A percentile compares a stretch with the other conserved stretches of the same genome.
phyloP scores from a whole-genome alignment of 129 eudicot species.

The Rutidosis leptorrhynchoides region DNA sequence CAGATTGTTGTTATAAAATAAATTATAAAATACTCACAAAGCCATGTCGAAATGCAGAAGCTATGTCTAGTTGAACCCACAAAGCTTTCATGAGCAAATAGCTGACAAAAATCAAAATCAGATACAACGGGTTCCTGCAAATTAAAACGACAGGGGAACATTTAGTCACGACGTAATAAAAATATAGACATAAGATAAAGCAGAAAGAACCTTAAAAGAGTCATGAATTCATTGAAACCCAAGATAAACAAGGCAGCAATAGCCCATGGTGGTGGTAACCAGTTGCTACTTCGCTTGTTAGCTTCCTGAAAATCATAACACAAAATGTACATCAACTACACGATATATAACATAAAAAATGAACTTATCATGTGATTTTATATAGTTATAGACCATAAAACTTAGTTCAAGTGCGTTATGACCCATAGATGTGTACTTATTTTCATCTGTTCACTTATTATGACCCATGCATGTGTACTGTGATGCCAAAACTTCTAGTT shows the following conservation, averaged over 20 bases:
- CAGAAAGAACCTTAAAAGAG: constrained; percentile 13
- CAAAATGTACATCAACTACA: background rate
- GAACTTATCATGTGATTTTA: background rate
- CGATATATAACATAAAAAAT: background rate
- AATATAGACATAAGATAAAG: background rate
- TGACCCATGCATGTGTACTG: background rate
- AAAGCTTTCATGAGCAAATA: constrained; percentile 14
- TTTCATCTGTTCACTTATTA: background rate
- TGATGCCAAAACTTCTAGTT: background rate
- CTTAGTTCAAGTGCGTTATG: background rate
- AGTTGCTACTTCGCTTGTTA: constrained; percentile 14
- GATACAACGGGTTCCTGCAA: constrained; percentile 12
- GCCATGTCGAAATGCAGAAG: constrained; percentile 13
- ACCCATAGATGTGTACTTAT: background rate
- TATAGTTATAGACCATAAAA: background rate
- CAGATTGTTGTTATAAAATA: background rate
- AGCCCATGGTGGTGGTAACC: constrained; percentile 20
- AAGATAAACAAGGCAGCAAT: constrained; percentile 13
- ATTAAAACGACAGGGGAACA: background rate
- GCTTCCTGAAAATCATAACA: constrained; percentile 7
- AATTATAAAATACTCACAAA: background rate
- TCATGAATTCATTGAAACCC: constrained; percentile 16
- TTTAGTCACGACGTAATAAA: background rate
- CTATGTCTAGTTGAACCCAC: constrained; percentile 18
- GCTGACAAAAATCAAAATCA: constrained; percentile 2